Percentiles rank a stretch among this genome's conserved stretches.
phyloP scores from a whole-genome alignment of 1,284 basidiomycete species.

The Ceratobasidium sp. region DNA sequence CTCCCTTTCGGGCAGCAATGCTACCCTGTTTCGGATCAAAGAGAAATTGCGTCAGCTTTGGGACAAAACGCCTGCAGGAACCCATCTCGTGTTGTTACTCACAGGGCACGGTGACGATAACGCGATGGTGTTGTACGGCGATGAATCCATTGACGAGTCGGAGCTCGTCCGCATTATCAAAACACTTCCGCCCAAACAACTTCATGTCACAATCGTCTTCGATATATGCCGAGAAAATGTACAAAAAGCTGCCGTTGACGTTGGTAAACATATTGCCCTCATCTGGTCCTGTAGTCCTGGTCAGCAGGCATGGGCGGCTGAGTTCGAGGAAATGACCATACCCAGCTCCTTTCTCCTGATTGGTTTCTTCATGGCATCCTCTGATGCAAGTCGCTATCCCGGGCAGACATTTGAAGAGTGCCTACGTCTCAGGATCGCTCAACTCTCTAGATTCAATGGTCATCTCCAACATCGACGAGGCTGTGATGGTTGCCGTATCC shows the following conservation, averaged over 20 bases:
- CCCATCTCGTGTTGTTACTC: neutral
- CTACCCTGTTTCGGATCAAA: neutral
- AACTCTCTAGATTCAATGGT: neutral
- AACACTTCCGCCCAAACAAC: neutral
- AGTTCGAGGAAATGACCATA: neutral
- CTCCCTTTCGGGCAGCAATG: neutral
- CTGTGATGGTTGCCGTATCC: too few species aligned
- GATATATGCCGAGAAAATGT: neutral
- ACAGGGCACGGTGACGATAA: neutral
- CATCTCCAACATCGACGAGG: too few species aligned
- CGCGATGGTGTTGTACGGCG: neutral
- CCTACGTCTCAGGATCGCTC: neutral
- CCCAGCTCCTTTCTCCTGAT: neutral
- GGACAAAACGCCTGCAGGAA: neutral
- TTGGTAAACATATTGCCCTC: too few species aligned
- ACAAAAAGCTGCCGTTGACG: too few species aligned
- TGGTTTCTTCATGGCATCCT: neutral
- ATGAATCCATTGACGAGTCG: neutral
- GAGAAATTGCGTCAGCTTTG: neutral
- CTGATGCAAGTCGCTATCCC: neutral
- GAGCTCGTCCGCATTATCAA: neutral
- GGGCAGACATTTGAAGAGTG: neutral
- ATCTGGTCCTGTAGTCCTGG: too few species aligned
- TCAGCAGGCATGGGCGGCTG: neutral
- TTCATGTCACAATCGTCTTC: neutral